These are phyloP conservation scores for Globisporangium canariense DNA, from an alignment of 352 stramenopile species.

Conservation along the genomic window DNA sequence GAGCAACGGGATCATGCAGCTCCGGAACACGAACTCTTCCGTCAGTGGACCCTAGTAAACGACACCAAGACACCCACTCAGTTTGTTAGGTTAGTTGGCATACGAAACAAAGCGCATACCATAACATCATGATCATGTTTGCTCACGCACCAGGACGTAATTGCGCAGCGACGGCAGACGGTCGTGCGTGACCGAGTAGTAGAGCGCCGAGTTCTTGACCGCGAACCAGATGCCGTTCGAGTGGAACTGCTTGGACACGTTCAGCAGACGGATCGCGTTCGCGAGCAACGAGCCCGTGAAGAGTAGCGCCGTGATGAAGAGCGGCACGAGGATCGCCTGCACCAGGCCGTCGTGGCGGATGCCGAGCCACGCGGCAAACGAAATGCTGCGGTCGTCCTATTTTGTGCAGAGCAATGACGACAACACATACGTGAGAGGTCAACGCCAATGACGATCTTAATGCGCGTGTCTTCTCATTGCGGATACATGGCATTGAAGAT, in stretches of 20 bases:
- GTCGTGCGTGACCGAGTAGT: constrained; percentile 73
- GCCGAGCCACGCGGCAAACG: constrained; percentile 80
- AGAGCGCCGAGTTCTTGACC: constrained; percentile 80
- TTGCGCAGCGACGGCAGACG: constrained; percentile 76
- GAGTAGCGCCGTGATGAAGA: constrained; percentile 67
- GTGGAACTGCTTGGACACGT: constrained; percentile 75
- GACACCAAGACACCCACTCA: constrained; percentile 4
- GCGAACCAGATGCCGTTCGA: constrained; percentile 69
- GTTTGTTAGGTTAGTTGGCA: background rate
- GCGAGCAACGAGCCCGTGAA: constrained; percentile 77
- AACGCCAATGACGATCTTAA: background rate
- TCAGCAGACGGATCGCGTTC: constrained; percentile 72
- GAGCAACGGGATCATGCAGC: constrained; percentile 91
- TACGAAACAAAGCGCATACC: background rate
- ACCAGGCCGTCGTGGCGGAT: constrained; percentile 67
- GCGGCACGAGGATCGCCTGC: constrained; percentile 51
- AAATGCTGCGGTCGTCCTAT: constrained; percentile 74
- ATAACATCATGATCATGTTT: background rate
- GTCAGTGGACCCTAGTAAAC: constrained; percentile 82
- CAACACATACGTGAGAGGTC: background rate
- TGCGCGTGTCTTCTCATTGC: background rate
- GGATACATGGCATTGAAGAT: background rate
- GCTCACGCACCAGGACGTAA: constrained; percentile 62
- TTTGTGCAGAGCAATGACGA: background rate
- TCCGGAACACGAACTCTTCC: constrained; percentile 96